Evolutionary conservation across 2,329 filamentous ascomycete genomes (phyloP).

Genomic region (Cladosporium sp.): DNA sequence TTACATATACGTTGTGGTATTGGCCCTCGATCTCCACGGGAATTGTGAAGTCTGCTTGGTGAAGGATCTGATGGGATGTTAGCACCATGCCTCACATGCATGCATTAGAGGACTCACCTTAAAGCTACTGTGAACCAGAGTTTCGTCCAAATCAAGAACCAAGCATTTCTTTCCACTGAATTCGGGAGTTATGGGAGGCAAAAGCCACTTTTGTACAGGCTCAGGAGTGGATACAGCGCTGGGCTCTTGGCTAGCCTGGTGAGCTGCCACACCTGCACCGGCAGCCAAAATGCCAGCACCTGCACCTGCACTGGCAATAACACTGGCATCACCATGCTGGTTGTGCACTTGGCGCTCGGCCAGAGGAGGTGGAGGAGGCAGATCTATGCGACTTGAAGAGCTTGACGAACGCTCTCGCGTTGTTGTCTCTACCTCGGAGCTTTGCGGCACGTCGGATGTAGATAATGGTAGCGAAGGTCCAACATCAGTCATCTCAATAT

Average conservation of each 20-base stretch:
- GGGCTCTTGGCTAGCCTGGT: constrained; percentile 22
- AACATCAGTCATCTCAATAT: constrained; percentile 63
- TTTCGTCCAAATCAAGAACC: constrained; percentile 93
- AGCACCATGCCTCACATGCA: background rate
- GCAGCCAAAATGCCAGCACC: constrained; percentile 2
- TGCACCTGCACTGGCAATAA: constrained; percentile 7
- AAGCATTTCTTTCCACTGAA: constrained; percentile 88
- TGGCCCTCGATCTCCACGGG: constrained; percentile 98
- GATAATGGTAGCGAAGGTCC: constrained; percentile 42
- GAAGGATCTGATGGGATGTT: constrained; percentile 66
- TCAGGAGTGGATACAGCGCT: constrained; percentile 37
- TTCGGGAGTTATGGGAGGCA: constrained; percentile 76
- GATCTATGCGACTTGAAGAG: constrained; percentile 15
- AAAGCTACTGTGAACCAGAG: constrained; percentile 96
- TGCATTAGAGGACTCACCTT: constrained; percentile 61
- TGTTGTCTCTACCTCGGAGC: constrained; percentile 1
- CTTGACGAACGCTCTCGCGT: constrained; percentile 22
- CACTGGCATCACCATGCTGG: constrained; percentile 16
- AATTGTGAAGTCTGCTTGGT: constrained; percentile 98
- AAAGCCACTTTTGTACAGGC: constrained; percentile 62
- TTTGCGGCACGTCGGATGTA: constrained; percentile 34
- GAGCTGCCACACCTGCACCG: constrained; percentile 2
- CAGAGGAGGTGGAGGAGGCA: constrained; percentile 55
- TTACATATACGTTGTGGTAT: constrained; percentile 99
- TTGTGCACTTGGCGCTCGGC: constrained; percentile 37